phyloP scores from a whole-genome alignment of 805 yeast genomes.

The Sungouiozyma ichnusensis region DNA sequence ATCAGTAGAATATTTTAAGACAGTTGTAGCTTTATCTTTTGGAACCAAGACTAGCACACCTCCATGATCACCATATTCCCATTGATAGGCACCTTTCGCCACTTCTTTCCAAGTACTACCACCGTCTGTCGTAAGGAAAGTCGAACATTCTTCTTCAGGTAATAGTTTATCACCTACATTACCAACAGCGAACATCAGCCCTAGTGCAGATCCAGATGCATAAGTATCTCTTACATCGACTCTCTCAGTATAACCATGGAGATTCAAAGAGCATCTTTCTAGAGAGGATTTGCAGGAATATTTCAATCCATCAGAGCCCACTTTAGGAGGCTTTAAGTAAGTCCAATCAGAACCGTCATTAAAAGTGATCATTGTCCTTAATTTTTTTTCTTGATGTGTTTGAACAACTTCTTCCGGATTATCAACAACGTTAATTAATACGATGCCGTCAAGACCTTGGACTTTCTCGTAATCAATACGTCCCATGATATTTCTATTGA shows the following conservation, averaged over 20 bases:
- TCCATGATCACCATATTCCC: conserved; percentile 97
- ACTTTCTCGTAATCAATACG: conserved; percentile 84
- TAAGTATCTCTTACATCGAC: conserved; percentile 72
- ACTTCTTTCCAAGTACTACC: conserved; percentile 84
- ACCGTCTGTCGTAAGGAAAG: conserved; percentile 81
- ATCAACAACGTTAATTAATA: conserved; percentile 58
- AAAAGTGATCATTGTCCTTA: conserved; percentile 68
- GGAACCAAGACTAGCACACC: conserved; percentile 68
- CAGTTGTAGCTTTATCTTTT: conserved; percentile 46
- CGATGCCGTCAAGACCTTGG: conserved; percentile 76
- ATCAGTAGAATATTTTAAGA: conserved; percentile 57
- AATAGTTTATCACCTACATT: conserved; percentile 64
- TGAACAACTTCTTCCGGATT: conserved; percentile 38
- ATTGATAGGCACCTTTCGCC: conserved; percentile 61
- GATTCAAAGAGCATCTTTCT: conserved; percentile 63
- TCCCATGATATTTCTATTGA: conserved; percentile 64
- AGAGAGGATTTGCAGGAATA: conserved; percentile 43
- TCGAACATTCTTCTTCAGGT: conserved; percentile 43
- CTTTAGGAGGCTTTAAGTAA: conserved; percentile 55
- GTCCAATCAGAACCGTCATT: conserved; percentile 91
- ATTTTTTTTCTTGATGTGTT: conserved; percentile 39
- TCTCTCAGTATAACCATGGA: conserved; percentile 88
- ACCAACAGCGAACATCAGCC: conserved; percentile 86
- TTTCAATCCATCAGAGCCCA: conserved; percentile 49
- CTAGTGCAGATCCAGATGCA: conserved; percentile 83